These are phyloP conservation scores for Trichoderma lentiforme DNA, from an alignment of 2,329 filamentous ascomycete species.

Conservation along the genomic window DNA sequence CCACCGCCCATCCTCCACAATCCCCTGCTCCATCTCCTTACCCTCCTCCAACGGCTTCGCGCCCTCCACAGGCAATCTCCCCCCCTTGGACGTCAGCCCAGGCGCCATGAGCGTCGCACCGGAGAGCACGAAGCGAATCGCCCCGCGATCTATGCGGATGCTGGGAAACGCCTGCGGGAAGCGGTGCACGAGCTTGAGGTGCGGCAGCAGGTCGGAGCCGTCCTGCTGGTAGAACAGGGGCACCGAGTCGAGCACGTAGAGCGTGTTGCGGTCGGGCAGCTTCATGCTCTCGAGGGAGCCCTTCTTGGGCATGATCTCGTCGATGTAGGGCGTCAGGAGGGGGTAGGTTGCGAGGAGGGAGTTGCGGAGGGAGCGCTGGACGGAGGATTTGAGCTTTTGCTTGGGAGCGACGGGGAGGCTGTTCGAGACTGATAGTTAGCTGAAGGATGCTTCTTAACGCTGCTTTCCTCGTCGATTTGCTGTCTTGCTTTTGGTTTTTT, in stretches of 20 bases:
- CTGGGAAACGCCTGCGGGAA: constrained; percentile 82
- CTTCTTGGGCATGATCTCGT: constrained; percentile 94
- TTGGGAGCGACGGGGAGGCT: constrained; percentile 76
- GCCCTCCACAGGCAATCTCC: constrained; percentile 64
- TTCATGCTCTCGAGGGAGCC: constrained; percentile 86
- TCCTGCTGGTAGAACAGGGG: constrained; percentile 91
- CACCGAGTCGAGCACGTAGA: constrained; percentile 75
- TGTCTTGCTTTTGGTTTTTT: not conserved
- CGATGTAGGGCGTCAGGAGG: constrained; percentile 79
- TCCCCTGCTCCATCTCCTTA: constrained; percentile 41
- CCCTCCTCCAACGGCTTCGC: constrained; percentile 35
- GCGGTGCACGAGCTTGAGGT: constrained; percentile 83
- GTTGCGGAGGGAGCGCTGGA: constrained; percentile 80
- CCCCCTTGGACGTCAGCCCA: constrained; percentile 80
- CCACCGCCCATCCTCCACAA: constrained; percentile 53
- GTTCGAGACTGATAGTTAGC: not conserved
- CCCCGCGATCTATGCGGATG: constrained; percentile 88
- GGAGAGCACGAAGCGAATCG: constrained; percentile 91
- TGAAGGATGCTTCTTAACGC: not conserved
- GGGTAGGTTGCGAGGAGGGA: constrained; percentile 84
- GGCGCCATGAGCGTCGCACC: constrained; percentile 96
- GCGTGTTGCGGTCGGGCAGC: constrained; percentile 82
- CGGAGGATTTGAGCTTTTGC: constrained; percentile 96
- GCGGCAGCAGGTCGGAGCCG: constrained; percentile 73
- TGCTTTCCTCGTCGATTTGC: not conserved